Conservation (phyloP, 306 rosid genomes). For the Dalbergia cochinchinensis region DNA sequence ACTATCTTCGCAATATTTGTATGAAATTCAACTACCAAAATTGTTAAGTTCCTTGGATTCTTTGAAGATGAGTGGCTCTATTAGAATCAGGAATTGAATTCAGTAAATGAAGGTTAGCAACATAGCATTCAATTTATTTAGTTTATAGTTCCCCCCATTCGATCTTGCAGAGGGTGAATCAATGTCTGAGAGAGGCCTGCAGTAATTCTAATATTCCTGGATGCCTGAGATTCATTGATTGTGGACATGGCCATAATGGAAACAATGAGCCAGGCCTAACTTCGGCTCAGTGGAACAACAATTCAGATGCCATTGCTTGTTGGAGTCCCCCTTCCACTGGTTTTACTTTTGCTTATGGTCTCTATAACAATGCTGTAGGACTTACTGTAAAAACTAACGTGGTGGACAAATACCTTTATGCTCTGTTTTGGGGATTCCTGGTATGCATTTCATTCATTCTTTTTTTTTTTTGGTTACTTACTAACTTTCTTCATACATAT, state of each 20-base stretch:
- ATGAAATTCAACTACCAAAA: too few species aligned
- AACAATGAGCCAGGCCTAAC: background rate
- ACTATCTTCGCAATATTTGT: too few species aligned
- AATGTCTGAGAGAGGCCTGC: conserved; percentile 69
- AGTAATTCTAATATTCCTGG: rapidly evolving
- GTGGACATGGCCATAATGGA: conserved; percentile 40
- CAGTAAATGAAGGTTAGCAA: too few species aligned
- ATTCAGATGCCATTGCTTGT: conserved; percentile 42
- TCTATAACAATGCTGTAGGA: background rate
- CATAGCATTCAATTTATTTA: background rate
- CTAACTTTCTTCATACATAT: too few species aligned
- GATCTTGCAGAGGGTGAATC: conserved; percentile 44
- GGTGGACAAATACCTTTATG: background rate
- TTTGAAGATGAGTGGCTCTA: too few species aligned
- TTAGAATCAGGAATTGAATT: too few species aligned
- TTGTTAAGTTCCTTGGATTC: too few species aligned
- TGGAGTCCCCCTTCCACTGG: background rate
- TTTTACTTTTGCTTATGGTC: background rate
- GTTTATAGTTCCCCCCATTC: conserved; percentile 3
- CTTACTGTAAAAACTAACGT: background rate
- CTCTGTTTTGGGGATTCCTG: background rate
- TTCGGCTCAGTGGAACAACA: background rate
- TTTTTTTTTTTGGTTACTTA: background rate
- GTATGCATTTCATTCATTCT: background rate
- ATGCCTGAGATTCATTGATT: conserved; percentile 59